Evolutionary conservation across 1,284 basidiomycete genomes (phyloP).

Genomic region (Cryptococcus maquisensis): DNA sequence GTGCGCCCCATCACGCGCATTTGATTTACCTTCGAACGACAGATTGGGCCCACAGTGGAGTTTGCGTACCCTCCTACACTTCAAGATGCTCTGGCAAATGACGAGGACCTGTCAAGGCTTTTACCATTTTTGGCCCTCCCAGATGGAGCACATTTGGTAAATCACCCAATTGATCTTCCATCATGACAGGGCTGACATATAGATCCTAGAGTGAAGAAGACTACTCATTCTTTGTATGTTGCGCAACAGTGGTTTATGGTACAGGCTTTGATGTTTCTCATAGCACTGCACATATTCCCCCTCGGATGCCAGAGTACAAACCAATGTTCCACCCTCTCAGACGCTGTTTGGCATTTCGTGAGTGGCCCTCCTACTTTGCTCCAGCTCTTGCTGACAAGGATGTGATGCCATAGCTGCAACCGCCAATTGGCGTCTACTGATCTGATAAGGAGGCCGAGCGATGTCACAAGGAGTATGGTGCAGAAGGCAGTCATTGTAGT

Average conservation of each 20-base stretch:
- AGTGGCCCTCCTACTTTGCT: background rate
- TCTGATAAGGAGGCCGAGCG: constrained; percentile 73
- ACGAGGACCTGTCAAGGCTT: constrained; percentile 74
- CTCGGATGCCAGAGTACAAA: constrained; percentile 13
- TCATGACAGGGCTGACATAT: background rate
- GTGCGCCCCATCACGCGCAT: constrained; percentile 1
- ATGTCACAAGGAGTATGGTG: constrained; percentile 92
- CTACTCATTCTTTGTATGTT: constrained; percentile 86
- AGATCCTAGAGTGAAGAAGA: constrained; percentile 74
- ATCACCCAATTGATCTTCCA: constrained; percentile 15
- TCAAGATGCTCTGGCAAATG: constrained; percentile 63
- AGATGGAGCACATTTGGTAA: constrained; percentile 89
- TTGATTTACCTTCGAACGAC: constrained; percentile 2
- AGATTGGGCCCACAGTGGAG: constrained; percentile 89
- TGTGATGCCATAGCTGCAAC: constrained; percentile 64
- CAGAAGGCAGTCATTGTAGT: constrained; percentile 97
- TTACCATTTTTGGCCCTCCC: constrained; percentile 96
- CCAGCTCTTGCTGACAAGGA: background rate
- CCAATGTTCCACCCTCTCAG: constrained; percentile 45
- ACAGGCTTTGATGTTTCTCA: constrained; percentile 45
- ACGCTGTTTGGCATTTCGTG: constrained; percentile 92
- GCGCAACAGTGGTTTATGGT: constrained; percentile 48
- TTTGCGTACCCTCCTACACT: constrained; percentile 58
- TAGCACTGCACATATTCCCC: constrained; percentile 58
- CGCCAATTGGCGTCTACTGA: constrained; percentile 83